Percentiles rank a stretch among this genome's conserved stretches.
Conservation (phyloP, 2,329 filamentous ascomycete genomes). For the Thielaviopsis cerberus region DNA sequence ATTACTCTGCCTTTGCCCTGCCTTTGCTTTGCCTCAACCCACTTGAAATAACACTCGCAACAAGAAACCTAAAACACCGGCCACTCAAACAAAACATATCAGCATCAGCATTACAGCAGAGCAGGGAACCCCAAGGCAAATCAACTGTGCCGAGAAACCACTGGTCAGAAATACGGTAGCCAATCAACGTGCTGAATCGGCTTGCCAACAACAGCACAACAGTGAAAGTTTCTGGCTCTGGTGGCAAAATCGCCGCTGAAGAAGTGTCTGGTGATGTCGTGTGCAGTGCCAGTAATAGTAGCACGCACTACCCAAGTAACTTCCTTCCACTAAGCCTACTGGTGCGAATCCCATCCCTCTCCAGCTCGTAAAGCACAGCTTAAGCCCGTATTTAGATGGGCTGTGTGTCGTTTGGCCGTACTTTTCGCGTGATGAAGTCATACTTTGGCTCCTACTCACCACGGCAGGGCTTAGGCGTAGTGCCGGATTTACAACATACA, state of each 20-base stretch:
- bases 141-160: background rate
- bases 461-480: too few relatives aligned
- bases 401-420: background rate
- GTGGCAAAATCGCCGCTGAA: background rate
- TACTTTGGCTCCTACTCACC: too few relatives aligned
- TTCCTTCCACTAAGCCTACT: background rate
- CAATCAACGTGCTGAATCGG: background rate
- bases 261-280: background rate
- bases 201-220: background rate
- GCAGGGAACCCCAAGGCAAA: too few relatives aligned
- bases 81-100: too few relatives aligned
- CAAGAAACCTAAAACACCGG: too few relatives aligned
- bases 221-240: too few relatives aligned
- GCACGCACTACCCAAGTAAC: background rate
- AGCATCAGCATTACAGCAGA: too few relatives aligned
- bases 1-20: too few relatives aligned
- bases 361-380: background rate
- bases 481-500: too few relatives aligned
- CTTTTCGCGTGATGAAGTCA: background rate
- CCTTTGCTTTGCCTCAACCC: too few relatives aligned
- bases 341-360: background rate
- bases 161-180: background rate
- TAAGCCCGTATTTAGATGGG: background rate
- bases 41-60: too few relatives aligned
- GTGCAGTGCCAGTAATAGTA: background rate